A percentile compares a stretch with the other conserved stretches of the same genome.
These are phyloP conservation scores for Triticum timopheevii DNA, from an alignment of 176 grass and related monocot species.

Conservation along the genomic window DNA sequence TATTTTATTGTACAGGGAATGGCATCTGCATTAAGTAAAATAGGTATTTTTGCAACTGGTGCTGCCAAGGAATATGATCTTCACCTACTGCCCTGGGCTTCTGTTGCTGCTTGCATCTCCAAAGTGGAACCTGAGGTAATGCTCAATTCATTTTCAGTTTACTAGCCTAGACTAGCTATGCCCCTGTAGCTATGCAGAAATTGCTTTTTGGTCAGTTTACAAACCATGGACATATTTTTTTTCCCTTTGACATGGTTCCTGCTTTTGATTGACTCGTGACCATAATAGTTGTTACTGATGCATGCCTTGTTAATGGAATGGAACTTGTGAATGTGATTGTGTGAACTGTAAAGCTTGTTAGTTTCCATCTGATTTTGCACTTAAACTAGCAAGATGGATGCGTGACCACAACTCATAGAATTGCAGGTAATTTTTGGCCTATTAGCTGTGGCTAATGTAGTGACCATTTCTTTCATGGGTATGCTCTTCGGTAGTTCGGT, in stretches of 20 bases:
- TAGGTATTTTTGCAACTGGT: slow-evolving; percentile 72
- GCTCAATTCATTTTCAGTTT: neutral
- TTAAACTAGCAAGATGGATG: neutral
- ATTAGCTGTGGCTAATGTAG: neutral
- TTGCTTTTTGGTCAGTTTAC: neutral
- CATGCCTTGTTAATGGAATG: neutral
- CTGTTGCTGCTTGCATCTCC: slow-evolving; percentile 94
- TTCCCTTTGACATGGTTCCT: neutral
- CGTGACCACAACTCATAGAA: neutral
- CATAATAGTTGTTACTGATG: neutral
- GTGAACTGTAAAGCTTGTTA: neutral
- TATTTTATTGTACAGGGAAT: slow-evolving; percentile 86
- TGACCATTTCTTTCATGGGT: slow-evolving; percentile 2
- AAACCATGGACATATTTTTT: neutral
- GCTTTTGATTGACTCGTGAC: neutral
- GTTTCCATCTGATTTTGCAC: neutral
- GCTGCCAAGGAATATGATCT: slow-evolving; percentile 91
- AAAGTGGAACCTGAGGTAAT: slow-evolving; percentile 60
- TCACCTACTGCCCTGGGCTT: slow-evolving; percentile 89
- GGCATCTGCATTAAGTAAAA: slow-evolving; percentile 81
- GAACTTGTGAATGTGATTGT: neutral
- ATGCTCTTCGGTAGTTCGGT: slow-evolving; percentile 17
- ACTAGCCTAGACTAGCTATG: neutral
- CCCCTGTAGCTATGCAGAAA: neutral
- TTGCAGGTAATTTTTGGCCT: neutral